A percentile compares a stretch with the other conserved stretches of the same genome.
Evolutionary conservation across 805 yeast species (phyloP).

Genomic region (Aciculoconidium aculeatum): DNA sequence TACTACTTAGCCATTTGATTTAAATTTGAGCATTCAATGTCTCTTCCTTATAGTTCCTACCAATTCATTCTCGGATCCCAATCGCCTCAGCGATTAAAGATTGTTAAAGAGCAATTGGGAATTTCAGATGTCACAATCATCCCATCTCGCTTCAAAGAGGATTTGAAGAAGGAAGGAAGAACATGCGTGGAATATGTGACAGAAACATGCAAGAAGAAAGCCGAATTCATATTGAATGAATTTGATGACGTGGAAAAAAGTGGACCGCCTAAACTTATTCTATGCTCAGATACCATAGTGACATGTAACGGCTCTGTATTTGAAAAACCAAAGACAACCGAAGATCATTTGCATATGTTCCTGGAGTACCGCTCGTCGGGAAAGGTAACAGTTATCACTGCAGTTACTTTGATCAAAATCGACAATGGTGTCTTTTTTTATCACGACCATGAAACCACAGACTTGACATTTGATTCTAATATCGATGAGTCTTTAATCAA

Average conservation of each 20-base stretch:
- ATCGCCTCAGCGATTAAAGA: constrained; percentile 75
- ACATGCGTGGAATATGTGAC: constrained; percentile 54
- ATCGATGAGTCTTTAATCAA: constrained; percentile 52
- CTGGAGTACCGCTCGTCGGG: constrained; percentile 15
- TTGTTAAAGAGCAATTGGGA: constrained; percentile 54
- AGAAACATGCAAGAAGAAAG: constrained; percentile 66
- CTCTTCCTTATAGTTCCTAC: no score
- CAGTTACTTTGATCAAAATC: constrained; percentile 21
- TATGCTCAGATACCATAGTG: constrained; percentile 81
- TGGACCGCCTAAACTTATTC: no score
- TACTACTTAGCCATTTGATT: no score
- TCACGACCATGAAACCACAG: constrained; percentile 20
- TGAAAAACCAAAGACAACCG: constrained; percentile 63
- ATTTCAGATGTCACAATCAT: constrained; percentile 39
- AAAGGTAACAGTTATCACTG: constrained; percentile 27
- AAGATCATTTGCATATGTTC: constrained; percentile 26
- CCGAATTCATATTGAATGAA: constrained; percentile 50
- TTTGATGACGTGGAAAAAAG: constrained; percentile 20
- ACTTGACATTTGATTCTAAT: constrained; percentile 42
- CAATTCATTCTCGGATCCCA: constrained; percentile 70
- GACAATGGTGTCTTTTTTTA: constrained; percentile 6
- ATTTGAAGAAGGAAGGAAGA: constrained; percentile 50
- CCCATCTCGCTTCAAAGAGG: constrained; percentile 72
- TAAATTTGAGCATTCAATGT: no score
- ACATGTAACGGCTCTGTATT: constrained; percentile 53